Evolutionary conservation across 208 protist genomes (phyloP), one percentile per base, ranked within the genome.

Genomic region (Naegleria gruberi): DNA sequence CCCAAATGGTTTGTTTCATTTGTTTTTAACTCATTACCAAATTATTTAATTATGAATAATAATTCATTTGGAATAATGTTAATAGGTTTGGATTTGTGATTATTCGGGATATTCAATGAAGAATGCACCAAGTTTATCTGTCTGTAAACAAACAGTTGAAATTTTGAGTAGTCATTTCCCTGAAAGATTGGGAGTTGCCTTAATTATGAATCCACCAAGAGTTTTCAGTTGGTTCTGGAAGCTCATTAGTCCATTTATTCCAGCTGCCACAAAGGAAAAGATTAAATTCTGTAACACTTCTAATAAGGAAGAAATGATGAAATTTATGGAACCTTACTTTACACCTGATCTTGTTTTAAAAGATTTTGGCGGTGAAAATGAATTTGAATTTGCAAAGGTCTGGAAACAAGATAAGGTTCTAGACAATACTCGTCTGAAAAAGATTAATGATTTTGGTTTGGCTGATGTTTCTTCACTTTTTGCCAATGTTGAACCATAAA

Each of bases 171-270:
- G 95, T 87, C 94, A 97, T 93, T 97, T 92, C 91, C 95, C 95
- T 15, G 95, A 97, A 90, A 92, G 95, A 15, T 91, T 97, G 86
- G 95, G 95, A 44, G 94, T 96, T 91, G 96, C 96, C 91, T 91
- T 97, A 65, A 94, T 94, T 82, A 92, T 97, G 77, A 95, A 97
- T 91, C 92, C 95, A 0, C 95, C 95, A 5, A 94, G 87, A 40
- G 90, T 95, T 41, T 96, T 97, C 90, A 94, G 93, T 46, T 46
- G 95, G 19, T 91, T 97, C n/a, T 97, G 93, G 93, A 95, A 96
- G 89, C 89, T 95, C 37, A 93, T 96, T 57, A 92, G 93, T n/a
- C 91, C 92, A 46, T 94, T 90, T 37, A 95, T 97, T 87, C 95
- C 96, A 91, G 91, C 94, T 34, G 93, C 94, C 41, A 97, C 95